A percentile compares a stretch with the other conserved stretches of the same genome.
Conservation (phyloP, 805 yeast genomes). For the Lipomyces lipofer region DNA sequence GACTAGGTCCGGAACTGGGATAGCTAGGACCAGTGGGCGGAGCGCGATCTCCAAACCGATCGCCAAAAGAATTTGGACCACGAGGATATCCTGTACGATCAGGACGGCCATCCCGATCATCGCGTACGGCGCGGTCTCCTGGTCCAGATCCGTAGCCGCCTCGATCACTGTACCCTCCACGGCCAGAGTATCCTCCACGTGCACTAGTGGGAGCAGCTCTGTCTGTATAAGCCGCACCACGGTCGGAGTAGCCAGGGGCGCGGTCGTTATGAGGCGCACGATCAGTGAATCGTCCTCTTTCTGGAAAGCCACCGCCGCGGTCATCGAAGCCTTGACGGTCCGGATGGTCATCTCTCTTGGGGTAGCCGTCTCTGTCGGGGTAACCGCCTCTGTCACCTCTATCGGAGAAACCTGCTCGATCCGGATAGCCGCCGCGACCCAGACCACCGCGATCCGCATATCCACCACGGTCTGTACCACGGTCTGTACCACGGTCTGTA, state of each 20-base stretch:
- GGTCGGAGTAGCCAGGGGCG: neutral
- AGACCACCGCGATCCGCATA: neutral
- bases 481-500: no score
- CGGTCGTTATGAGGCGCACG: no score
- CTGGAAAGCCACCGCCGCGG: no score
- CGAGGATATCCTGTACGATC: conserved; percentile 2
- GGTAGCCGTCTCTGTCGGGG: neutral
- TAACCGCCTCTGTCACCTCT: neutral
- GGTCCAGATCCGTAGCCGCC: conserved; percentile 1
- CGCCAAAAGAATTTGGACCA: neutral
- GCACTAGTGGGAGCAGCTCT: no score
- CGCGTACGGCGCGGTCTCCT: no score
- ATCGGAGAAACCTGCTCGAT: conserved; percentile 1
- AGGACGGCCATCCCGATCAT: neutral
- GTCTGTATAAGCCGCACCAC: no score
- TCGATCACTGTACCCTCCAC: conserved; percentile 1
- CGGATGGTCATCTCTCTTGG: neutral
- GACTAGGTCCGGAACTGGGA: conserved; percentile 8
- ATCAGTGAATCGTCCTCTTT: no score
- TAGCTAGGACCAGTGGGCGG: neutral
- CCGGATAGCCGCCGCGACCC: conserved; percentile 5
- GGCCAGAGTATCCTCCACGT: no score
- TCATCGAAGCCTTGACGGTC: no score
- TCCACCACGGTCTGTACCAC: neutral
- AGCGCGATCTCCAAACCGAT: neutral